Evolutionary conservation across 129 eudicot species (phyloP).

Genomic region (Solidago caesia): DNA sequence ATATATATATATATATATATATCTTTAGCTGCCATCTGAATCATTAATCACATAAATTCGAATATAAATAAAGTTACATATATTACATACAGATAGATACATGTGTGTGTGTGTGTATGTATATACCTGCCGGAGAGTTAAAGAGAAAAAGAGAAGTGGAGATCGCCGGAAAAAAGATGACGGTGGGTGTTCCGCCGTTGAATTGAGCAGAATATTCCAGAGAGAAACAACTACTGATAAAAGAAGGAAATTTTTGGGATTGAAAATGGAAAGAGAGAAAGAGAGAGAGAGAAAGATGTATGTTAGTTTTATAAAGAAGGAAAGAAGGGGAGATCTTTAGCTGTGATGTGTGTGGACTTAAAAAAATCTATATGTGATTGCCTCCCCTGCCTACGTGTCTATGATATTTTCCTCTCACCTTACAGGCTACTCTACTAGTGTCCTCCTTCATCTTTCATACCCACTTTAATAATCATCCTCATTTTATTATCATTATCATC

Average conservation of each 20-base stretch:
- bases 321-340: slow-evolving; percentile 69
- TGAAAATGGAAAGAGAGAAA: slow-evolving; percentile 20
- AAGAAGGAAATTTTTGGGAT: slow-evolving; percentile 2
- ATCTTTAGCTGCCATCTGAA: too few relatives aligned
- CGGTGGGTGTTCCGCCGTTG: not conserved
- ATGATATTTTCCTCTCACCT: slow-evolving; percentile 84
- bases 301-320: slow-evolving; percentile 23
- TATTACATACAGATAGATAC: not conserved
- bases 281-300: slow-evolving; percentile 27
- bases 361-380: slow-evolving; percentile 30
- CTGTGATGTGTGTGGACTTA: slow-evolving; percentile 58
- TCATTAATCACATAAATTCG: too few relatives aligned
- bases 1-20: too few relatives aligned
- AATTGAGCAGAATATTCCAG: slow-evolving; percentile 12
- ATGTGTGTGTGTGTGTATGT: not conserved
- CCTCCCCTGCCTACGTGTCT: slow-evolving; percentile 55
- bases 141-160: not conserved
- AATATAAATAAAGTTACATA: not conserved
- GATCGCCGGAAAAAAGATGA: slow-evolving; percentile 11
- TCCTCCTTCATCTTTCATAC: not conserved
- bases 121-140: slow-evolving; percentile 9
- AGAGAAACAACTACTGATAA: not conserved
- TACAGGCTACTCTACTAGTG: slow-evolving; percentile 34
- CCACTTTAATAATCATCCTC: too few relatives aligned
- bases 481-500: too few relatives aligned